phyloP scores from a whole-genome alignment of 352 stramenopile species.

The Pythium oligandrum region DNA sequence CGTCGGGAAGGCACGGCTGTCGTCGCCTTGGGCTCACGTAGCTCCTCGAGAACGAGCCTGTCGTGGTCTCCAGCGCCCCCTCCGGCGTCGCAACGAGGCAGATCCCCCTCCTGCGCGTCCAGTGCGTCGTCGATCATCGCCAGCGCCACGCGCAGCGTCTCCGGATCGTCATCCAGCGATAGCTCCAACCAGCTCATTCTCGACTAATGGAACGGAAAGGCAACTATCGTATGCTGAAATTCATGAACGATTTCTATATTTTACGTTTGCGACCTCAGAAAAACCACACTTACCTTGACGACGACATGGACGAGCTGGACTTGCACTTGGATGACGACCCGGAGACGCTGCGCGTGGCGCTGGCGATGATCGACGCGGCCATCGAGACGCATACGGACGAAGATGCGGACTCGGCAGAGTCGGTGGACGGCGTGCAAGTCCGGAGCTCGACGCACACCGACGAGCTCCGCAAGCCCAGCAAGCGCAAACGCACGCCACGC shows the following conservation, averaged over 20 bases:
- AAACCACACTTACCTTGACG: background rate
- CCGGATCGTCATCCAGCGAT: conserved; percentile 12
- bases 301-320: no score
- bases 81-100: no score
- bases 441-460: background rate
- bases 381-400: background rate
- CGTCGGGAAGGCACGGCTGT: no score
- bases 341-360: conserved; percentile 11
- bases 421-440: no score
- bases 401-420: background rate
- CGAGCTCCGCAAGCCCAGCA: background rate
- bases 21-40: no score
- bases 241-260: no score
- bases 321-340: conserved; percentile 13
- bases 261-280: background rate
- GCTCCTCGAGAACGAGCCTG: no score
- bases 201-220: no score
- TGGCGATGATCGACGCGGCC: conserved; percentile 9
- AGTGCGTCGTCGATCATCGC: conserved; percentile 8
- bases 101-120: background rate
- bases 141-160: conserved; percentile 13
- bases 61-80: no score
- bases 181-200: conserved; percentile 2
- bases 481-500: background rate
- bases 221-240: no score